Conservation (phyloP, 2,329 filamentous ascomycete species). For the Shiraia sp. region DNA sequence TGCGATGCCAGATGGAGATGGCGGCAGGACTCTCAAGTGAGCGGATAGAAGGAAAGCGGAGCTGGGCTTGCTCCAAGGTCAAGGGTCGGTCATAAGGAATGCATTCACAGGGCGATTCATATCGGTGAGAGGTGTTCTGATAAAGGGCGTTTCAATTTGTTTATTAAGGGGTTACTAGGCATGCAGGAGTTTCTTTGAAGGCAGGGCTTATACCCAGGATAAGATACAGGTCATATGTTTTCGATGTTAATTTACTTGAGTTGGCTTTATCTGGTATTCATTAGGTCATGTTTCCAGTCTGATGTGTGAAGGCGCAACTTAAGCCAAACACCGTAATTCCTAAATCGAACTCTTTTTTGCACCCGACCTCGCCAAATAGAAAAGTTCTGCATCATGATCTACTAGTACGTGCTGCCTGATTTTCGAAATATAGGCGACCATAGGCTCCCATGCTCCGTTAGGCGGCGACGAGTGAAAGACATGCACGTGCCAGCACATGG, state of each 20-base stretch:
- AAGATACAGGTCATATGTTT: not conserved
- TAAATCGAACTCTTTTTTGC: too few relatives aligned
- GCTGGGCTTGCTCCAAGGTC: conserved; percentile 27
- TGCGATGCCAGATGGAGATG: conserved; percentile 32
- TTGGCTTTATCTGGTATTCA: conserved; percentile 6
- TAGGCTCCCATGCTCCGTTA: not conserved
- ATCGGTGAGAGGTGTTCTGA: conserved; percentile 8
- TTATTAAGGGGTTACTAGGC: conserved; percentile 1
- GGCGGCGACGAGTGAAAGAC: conserved; percentile 10
- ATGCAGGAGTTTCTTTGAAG: conserved; percentile 6
- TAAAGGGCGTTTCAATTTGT: conserved; percentile 21
- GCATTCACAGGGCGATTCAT: not conserved
- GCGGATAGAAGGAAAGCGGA: conserved; percentile 14
- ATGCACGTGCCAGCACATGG: conserved; percentile 14
- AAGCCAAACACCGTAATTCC: not conserved
- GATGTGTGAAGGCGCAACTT: not conserved
- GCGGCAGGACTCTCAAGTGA: conserved; percentile 20
- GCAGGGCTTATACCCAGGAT: conserved; percentile 13
- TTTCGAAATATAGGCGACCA: not conserved
- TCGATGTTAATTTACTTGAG: not conserved
- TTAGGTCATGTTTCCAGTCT: conserved; percentile 2
- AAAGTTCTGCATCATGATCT: not conserved
- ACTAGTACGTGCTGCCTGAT: not conserved
- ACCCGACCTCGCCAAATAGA: not conserved
- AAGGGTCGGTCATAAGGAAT: conserved; percentile 1